phyloP scores from a whole-genome alignment of 495 filamentous ascomycete species.

The Penicillium longicatenatum region DNA sequence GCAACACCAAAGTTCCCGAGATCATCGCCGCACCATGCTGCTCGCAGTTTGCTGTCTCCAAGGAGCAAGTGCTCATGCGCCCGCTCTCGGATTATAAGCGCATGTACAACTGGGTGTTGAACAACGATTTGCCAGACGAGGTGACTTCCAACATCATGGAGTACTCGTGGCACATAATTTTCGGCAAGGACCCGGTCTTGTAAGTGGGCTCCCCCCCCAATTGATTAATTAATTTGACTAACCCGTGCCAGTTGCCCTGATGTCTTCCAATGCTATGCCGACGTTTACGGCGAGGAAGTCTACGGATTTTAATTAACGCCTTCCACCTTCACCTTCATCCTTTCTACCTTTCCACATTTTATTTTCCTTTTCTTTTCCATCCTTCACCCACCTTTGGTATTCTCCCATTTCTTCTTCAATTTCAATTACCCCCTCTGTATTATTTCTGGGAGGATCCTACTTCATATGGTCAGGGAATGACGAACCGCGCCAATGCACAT shows the following conservation, averaged over 20 bases:
- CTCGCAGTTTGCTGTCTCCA: slow-evolving; percentile 68
- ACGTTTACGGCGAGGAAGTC: slow-evolving; percentile 46
- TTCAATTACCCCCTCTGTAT: slow-evolving; percentile 5
- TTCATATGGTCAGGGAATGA: slow-evolving; percentile 7
- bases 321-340: background rate
- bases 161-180: slow-evolving; percentile 59
- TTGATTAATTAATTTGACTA: slow-evolving; percentile 10
- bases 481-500: slow-evolving; percentile 19
- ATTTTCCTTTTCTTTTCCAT: slow-evolving; percentile 8
- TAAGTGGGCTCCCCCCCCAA: slow-evolving; percentile 25
- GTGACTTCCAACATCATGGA: slow-evolving; percentile 51
- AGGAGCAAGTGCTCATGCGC: slow-evolving; percentile 51
- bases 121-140: slow-evolving; percentile 47
- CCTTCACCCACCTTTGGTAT: slow-evolving; percentile 10
- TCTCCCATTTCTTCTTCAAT: slow-evolving; percentile 7
- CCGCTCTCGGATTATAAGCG: slow-evolving; percentile 54
- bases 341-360: slow-evolving; percentile 15
- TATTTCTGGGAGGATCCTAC: slow-evolving; percentile 11
- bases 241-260: slow-evolving; percentile 45
- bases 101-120: slow-evolving; percentile 62
- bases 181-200: slow-evolving; percentile 54
- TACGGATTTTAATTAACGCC: slow-evolving; percentile 12
- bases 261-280: slow-evolving; percentile 46
- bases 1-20: slow-evolving; percentile 45
- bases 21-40: slow-evolving; percentile 61